Evolutionary conservation across 495 filamentous ascomycete genomes (phyloP).

Genomic region (Articulospora tetracladia): DNA sequence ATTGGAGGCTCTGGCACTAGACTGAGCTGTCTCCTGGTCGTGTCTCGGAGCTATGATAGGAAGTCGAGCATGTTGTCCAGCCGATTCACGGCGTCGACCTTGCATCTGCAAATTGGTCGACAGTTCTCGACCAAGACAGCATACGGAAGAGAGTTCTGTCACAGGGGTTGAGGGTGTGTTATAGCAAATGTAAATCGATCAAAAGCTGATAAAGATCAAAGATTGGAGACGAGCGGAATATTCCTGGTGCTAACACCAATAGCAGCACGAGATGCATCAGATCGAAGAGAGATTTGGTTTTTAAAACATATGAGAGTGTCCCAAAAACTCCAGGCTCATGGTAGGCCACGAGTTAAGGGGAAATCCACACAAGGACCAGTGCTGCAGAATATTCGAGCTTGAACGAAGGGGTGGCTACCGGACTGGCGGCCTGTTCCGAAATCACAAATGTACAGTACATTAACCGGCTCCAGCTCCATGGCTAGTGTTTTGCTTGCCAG

Average conservation of each 20-base stretch:
- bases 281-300: background rate
- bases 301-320: background rate
- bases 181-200: too few relatives aligned
- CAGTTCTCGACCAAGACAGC: slow-evolving; percentile 2
- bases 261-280: background rate
- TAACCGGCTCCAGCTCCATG: background rate
- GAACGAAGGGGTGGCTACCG: background rate
- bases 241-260: background rate
- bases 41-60: slow-evolving; percentile 16
- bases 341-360: background rate
- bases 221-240: background rate
- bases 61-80: slow-evolving; percentile 14
- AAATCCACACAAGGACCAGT: background rate
- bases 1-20: background rate
- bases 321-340: background rate
- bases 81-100: slow-evolving; percentile 18
- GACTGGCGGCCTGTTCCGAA: background rate
- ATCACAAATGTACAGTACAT: background rate
- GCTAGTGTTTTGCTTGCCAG: background rate
- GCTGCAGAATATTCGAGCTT: background rate
- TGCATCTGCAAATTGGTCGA: slow-evolving; percentile 19
- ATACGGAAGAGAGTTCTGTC: background rate
- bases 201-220: background rate
- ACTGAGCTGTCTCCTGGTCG: background rate
- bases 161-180: background rate